Conservation (phyloP, 257 asterid genomes). For the Nicotiana undulata region DNA sequence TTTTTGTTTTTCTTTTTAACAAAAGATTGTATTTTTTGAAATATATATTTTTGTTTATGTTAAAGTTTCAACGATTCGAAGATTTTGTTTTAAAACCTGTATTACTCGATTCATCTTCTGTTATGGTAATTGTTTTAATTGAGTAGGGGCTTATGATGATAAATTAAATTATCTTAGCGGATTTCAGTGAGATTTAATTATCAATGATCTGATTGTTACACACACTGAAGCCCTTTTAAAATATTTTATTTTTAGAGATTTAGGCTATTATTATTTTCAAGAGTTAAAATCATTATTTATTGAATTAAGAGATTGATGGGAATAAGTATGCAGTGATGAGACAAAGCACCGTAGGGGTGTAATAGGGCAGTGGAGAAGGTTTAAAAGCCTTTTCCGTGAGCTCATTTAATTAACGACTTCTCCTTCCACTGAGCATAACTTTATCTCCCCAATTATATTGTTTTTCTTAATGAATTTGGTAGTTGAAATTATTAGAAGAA, state of each 20-base stretch:
- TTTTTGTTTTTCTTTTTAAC: not conserved
- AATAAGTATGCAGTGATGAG: constrained; percentile 36
- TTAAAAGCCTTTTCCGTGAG: constrained; percentile 31
- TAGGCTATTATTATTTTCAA: too few species aligned
- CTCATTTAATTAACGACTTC: constrained; percentile 36
- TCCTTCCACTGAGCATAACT: constrained; percentile 54
- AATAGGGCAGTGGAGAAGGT: constrained; percentile 41
- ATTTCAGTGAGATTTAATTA: constrained; percentile 69
- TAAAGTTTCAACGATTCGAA: too few species aligned
- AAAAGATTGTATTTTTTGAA: not conserved
- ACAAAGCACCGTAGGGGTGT: constrained; percentile 22
- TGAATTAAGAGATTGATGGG: not conserved
- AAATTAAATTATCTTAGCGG: constrained; percentile 73
- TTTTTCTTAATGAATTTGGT: not conserved
- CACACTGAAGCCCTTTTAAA: constrained; percentile 65
- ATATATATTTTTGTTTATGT: not conserved
- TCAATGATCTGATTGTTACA: constrained; percentile 93
- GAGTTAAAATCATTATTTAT: not conserved
- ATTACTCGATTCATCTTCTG: too few species aligned
- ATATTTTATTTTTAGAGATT: too few species aligned
- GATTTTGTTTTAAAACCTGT: too few species aligned
- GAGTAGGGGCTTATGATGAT: constrained; percentile 52
- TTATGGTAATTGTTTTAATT: too few species aligned
- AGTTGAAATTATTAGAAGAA: too few species aligned
- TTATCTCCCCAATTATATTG: not conserved